Percentiles rank a stretch among this genome's conserved stretches.
These are phyloP conservation scores for Ceriops decandra DNA, from an alignment of 345 rosid species.

Conservation along the genomic window DNA sequence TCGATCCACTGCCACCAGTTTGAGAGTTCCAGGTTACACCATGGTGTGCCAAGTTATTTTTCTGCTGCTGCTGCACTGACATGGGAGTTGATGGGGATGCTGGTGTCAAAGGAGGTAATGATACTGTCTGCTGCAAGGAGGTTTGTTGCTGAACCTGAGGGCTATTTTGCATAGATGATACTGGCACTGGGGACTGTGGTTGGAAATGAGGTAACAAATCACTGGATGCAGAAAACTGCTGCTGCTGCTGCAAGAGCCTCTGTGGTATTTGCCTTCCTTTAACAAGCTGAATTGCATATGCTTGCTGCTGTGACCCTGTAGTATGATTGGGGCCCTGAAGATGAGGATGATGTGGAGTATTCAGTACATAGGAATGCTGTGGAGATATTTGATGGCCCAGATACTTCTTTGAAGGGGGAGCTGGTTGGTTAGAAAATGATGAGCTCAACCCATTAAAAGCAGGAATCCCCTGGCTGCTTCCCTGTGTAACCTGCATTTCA, in stretches of 20 bases:
- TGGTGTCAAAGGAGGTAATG: conserved; percentile 43
- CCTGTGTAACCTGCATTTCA: conserved; percentile 73
- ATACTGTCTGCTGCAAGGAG: conserved; percentile 52
- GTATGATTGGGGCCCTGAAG: conserved; percentile 62
- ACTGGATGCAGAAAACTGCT: conserved; percentile 59
- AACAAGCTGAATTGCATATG: conserved; percentile 53
- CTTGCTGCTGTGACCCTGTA: conserved; percentile 63
- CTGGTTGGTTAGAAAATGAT: conserved; percentile 67
- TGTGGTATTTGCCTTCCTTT: conserved; percentile 81
- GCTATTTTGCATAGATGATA: conserved; percentile 68
- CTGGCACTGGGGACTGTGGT: conserved; percentile 62
- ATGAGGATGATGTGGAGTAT: conserved; percentile 60
- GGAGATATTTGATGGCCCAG: conserved; percentile 62
- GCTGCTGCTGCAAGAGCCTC: conserved; percentile 63
- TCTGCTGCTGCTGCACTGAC: conserved; percentile 47
- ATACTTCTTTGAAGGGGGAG: conserved; percentile 59
- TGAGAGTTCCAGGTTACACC: conserved; percentile 55
- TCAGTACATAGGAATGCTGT: conserved; percentile 57
- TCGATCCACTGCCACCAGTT: conserved; percentile 48
- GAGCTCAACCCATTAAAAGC: conserved; percentile 67
- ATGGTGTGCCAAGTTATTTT: conserved; percentile 60
- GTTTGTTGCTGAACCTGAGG: conserved; percentile 64
- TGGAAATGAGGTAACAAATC: conserved; percentile 57
- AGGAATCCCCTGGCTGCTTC: conserved; percentile 58
- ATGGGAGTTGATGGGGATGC: conserved; percentile 58